Base-by-base conservation (phyloP, 148 eudicot genomes). In the Hydrangea macrophylla region DNA sequence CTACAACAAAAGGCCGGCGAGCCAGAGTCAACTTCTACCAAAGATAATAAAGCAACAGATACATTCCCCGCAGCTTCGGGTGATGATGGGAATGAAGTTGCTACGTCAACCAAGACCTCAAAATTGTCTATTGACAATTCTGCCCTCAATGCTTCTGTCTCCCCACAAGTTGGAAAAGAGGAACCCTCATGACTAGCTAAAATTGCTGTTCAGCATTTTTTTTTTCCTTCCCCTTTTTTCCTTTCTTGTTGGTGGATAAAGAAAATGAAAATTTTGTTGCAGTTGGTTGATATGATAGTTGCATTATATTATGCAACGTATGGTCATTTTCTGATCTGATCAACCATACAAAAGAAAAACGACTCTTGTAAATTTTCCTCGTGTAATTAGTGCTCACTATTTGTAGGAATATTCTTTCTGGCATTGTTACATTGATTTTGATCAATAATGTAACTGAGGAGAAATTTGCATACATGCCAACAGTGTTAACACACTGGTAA, bases 1-100 rank as follows among this genome's bases (percentile, higher is more conserved):
- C 81, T 92, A 51, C 84, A 80, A 66, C 75, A 79, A n/a, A 85
- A 78, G 74, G 71, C 81, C 31, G 83, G 70, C 26, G 80, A 82
- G 33, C 62, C 77, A 48, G 77, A 73, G 55, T 35, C 67, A 20
- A 37, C 55, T 30, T 23, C 66, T 51, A 24, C 64, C 11, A 64
- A 69, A 63, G 80, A 79, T 45, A 74, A n/a, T 25, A 73, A 60
- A 42, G 37, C 60, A 12, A 23, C 81, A 2, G 81, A 68, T 32
- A 73, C 76, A 44, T 72, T 88, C 7, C 69, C 83, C 0, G 75
- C 73, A 31, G 61, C 78, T 44, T 36, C 69, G 26, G 72, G 59
- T 57, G 75, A 75, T 26, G 70, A 67, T 30, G 81, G 68, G 26
- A 72, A 37, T 33, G 73, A 70, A 7, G 11, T 13, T 39, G n/a